Evolutionary conservation across 345 rosid genomes (phyloP).

Genomic region (Brassica cretica): DNA sequence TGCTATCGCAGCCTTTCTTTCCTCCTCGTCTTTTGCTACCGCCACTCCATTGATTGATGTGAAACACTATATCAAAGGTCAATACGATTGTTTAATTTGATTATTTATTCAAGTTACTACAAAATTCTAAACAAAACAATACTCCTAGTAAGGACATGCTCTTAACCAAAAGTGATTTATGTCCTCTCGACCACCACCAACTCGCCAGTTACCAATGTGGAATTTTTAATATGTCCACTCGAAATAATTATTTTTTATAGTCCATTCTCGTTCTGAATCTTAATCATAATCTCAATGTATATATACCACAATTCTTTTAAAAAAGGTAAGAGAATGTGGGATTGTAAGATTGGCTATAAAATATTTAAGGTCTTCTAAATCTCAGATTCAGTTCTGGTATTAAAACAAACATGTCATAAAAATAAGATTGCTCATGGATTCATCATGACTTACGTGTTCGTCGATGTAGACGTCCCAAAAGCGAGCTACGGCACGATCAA

Average conservation of each 20-base stretch:
- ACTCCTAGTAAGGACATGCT: neutral
- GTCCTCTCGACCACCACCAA: neutral
- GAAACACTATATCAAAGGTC: constrained; percentile 45
- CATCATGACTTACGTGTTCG: constrained; percentile 46
- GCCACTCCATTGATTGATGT: constrained; percentile 46
- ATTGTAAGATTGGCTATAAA: neutral
- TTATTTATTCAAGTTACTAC: neutral
- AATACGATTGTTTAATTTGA: neutral
- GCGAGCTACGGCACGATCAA: constrained; percentile 42
- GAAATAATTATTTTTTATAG: neutral
- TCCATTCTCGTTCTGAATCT: neutral
- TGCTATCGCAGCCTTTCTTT: constrained; percentile 40
- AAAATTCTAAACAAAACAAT: neutral
- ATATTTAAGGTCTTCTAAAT: neutral
- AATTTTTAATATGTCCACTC: neutral
- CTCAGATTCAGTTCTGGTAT: neutral
- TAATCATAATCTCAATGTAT: neutral
- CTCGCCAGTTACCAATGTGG: too few relatives aligned
- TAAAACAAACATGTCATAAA: neutral
- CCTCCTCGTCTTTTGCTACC: constrained; percentile 46
- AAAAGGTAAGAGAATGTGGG: neutral
- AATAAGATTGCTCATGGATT: neutral
- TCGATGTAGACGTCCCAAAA: constrained; percentile 43
- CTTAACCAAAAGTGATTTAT: neutral
- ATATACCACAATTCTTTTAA: neutral